Percentiles rank a stretch among this genome's conserved stretches.
Evolutionary conservation across 495 filamentous ascomycete species (phyloP).

Genomic region (Lineolata rhizophorae): DNA sequence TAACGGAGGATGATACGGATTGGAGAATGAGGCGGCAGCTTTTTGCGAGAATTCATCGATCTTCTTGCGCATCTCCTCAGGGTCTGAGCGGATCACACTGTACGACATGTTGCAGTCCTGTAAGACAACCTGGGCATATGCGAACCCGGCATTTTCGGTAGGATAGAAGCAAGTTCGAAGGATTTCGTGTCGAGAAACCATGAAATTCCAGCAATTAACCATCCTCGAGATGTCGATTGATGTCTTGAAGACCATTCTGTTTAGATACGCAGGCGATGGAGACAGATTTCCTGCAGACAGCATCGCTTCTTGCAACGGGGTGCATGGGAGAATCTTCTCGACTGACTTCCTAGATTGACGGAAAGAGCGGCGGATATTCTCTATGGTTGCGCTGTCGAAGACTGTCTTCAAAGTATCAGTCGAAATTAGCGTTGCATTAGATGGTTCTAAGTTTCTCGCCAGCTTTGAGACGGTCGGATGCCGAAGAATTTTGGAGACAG

Average conservation of each 20-base stretch:
- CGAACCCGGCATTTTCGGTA: slow-evolving; percentile 25
- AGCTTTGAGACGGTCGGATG: slow-evolving; percentile 36
- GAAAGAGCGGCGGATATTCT: neutral
- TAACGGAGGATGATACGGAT: too few relatives aligned
- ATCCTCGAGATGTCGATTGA: slow-evolving; percentile 20
- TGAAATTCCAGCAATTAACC: slow-evolving; percentile 24
- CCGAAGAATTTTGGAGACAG: slow-evolving; percentile 40
- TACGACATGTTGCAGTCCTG: too few relatives aligned
- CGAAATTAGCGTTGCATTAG: neutral
- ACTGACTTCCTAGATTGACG: slow-evolving; percentile 6
- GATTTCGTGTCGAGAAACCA: slow-evolving; percentile 36
- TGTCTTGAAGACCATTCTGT: slow-evolving; percentile 29
- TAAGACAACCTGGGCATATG: slow-evolving; percentile 41
- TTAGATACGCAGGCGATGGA: slow-evolving; percentile 25
- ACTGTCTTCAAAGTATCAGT: neutral
- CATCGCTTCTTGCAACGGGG: slow-evolving; percentile 67
- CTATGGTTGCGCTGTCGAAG: neutral
- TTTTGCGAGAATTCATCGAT: too few relatives aligned
- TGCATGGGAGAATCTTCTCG: slow-evolving; percentile 46
- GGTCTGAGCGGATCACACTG: too few relatives aligned
- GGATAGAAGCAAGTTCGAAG: slow-evolving; percentile 37
- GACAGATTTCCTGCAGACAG: slow-evolving; percentile 27
- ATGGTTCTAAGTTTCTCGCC: slow-evolving; percentile 16
- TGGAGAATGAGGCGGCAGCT: too few relatives aligned
- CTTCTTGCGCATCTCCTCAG: too few relatives aligned